Evolutionary conservation across 768 basidiomycete genomes (phyloP).

Genomic region (Calocybe cyanea): DNA sequence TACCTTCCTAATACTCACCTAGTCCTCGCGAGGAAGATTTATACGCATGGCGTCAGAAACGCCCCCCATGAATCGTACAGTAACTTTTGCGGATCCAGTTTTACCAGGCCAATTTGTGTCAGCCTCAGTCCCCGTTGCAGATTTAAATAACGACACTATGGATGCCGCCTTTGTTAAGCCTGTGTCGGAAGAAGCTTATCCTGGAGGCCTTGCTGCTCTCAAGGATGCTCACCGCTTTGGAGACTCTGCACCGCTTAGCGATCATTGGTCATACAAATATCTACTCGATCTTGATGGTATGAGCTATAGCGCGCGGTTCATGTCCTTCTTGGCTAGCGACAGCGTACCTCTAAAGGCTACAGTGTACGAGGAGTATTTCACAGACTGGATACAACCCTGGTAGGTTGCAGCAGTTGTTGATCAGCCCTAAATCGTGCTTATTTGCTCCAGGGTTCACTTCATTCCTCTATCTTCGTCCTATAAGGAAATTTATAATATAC

Average conservation of each 20-base stretch:
- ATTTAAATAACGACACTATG: conserved; percentile 79
- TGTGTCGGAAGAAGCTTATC: conserved; percentile 67
- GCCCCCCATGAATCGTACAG: conserved; percentile 49
- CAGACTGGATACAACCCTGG: conserved; percentile 91
- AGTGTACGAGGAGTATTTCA: conserved; percentile 88
- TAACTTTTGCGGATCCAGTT: conserved; percentile 69
- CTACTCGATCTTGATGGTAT: conserved; percentile 92
- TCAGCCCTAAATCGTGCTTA: background rate
- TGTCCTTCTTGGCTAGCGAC: conserved; percentile 81
- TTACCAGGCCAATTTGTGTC: conserved; percentile 55
- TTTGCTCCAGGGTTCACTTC: conserved; percentile 74
- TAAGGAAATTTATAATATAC: conserved; percentile 89
- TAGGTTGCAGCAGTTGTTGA: conserved; percentile 15
- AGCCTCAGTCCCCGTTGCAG: conserved; percentile 51
- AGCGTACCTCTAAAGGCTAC: conserved; percentile 89
- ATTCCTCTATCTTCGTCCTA: conserved; percentile 89
- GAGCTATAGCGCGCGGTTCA: conserved; percentile 90
- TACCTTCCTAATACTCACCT: background rate
- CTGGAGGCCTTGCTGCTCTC: conserved; percentile 68
- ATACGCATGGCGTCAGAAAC: conserved; percentile 72
- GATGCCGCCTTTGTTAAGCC: conserved; percentile 83
- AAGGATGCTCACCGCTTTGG: conserved; percentile 63
- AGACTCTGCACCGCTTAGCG: conserved; percentile 74
- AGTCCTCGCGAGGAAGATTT: conserved; percentile 38
- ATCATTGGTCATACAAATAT: conserved; percentile 93